Percentiles rank a stretch among this genome's conserved stretches.
Conservation (phyloP, 306 rosid species). For the Gastrolobium bilobum region DNA sequence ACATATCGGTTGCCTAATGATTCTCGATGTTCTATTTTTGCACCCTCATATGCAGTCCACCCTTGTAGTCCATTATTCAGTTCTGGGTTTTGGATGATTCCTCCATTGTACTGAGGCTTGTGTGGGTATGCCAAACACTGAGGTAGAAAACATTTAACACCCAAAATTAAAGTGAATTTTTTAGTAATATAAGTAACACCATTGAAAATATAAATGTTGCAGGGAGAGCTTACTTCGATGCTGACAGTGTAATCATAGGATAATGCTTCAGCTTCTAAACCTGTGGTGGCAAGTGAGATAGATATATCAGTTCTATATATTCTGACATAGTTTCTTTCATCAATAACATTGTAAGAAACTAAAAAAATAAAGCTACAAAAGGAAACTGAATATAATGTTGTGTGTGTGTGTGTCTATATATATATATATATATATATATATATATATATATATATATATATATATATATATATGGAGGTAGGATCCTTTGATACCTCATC, state of each 20-base stretch:
- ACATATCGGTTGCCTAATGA: slow-evolving; percentile 65
- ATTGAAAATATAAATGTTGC: not conserved
- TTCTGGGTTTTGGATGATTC: slow-evolving; percentile 78
- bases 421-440: no score
- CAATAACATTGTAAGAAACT: not conserved
- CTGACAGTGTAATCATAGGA: slow-evolving; percentile 68
- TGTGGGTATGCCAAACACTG: slow-evolving; percentile 70
- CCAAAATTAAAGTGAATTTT: not conserved
- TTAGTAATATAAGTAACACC: not conserved
- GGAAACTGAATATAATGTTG: not conserved
- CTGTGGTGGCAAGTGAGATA: slow-evolving; percentile 46
- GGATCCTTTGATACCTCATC: no score
- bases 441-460: no score
- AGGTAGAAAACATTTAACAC: slow-evolving; percentile 10
- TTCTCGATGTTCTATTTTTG: slow-evolving; percentile 59
- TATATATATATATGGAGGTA: no score
- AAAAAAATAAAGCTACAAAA: not conserved
- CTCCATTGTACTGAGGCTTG: slow-evolving; percentile 76
- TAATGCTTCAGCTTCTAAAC: slow-evolving; percentile 56
- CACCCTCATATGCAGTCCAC: slow-evolving; percentile 63
- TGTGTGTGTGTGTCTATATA: no score
- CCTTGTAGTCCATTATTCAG: slow-evolving; percentile 69
- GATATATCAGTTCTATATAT: not conserved
- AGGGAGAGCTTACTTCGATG: slow-evolving; percentile 54
- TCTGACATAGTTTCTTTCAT: not conserved